phyloP scores from a whole-genome alignment of 1,284 basidiomycete genomes.

The Microbotryomycetes sp. region DNA sequence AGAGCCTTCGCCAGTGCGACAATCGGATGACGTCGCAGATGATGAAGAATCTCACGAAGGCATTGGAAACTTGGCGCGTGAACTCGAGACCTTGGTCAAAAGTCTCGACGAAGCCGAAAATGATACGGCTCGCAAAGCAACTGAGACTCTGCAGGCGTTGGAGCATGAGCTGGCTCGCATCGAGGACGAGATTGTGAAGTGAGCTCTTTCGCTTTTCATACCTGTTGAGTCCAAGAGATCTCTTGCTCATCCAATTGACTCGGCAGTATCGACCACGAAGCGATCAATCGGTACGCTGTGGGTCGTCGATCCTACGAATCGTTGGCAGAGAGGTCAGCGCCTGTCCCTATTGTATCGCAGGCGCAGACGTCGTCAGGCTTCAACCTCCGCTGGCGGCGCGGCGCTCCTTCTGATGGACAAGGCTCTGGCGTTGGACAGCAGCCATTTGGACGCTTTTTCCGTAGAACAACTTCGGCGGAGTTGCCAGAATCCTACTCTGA shows the following conservation, averaged over 20 bases:
- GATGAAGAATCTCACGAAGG: not conserved
- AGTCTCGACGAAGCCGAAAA: conserved; percentile 23
- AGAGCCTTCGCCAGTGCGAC: not conserved
- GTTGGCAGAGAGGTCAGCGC: not conserved
- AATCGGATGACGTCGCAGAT: conserved; percentile 9
- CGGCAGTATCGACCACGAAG: conserved; percentile 31
- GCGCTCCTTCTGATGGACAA: not conserved
- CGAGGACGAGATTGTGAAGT: conserved; percentile 30
- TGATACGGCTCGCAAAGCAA: conserved; percentile 9
- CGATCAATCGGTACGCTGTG: conserved; percentile 20
- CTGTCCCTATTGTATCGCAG: conserved; percentile 3
- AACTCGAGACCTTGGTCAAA: conserved; percentile 28
- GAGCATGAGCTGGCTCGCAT: conserved; percentile 27
- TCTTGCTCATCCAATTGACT: not conserved
- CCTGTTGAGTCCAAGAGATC: not conserved
- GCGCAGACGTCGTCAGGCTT: conserved; percentile 1
- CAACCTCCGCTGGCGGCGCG: not conserved
- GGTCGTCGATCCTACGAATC: conserved; percentile 1
- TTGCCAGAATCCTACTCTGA: too few relatives aligned
- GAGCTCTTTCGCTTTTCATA: not conserved
- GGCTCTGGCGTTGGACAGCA: not conserved
- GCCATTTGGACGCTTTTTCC: conserved; percentile 19
- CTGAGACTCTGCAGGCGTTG: conserved; percentile 17
- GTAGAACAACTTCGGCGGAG: conserved; percentile 5
- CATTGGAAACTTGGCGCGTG: conserved; percentile 23